Evolutionary conservation across 2,329 filamentous ascomycete species (phyloP).

Genomic region (Tricladium varicosporioides): DNA sequence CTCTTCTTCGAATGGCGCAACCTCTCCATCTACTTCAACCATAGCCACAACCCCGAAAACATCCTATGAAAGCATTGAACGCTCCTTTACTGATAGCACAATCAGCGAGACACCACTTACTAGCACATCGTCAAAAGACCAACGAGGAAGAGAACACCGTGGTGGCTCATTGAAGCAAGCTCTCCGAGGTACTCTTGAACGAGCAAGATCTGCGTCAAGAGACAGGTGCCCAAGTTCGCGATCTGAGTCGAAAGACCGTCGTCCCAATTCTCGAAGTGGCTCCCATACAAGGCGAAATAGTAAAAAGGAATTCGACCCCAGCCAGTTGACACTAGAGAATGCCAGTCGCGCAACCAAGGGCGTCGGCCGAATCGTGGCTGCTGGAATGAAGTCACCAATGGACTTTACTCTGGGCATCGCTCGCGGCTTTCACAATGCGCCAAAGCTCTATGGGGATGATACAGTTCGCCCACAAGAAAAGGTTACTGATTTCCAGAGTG

Average conservation of each 20-base stretch:
- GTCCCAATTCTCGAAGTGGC: conserved; percentile 16
- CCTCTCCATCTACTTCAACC: conserved; percentile 8
- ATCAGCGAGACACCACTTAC: conserved; percentile 20
- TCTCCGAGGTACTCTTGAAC: conserved; percentile 28
- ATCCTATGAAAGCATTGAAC: conserved; percentile 25
- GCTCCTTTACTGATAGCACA: conserved; percentile 19
- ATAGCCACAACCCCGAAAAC: conserved; percentile 20
- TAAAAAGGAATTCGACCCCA: conserved; percentile 34
- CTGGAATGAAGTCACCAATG: conserved; percentile 77
- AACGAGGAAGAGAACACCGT: conserved; percentile 3
- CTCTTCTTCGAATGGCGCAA: conserved; percentile 7
- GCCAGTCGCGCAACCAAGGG: conserved; percentile 65
- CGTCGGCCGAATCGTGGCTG: conserved; percentile 68
- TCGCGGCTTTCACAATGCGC: conserved; percentile 85
- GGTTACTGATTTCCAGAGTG: conserved; percentile 74
- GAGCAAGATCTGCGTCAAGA: conserved; percentile 22
- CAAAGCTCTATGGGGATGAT: conserved; percentile 80
- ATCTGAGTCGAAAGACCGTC: conserved; percentile 19
- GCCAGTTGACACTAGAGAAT: conserved; percentile 48
- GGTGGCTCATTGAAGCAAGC: conserved; percentile 31
- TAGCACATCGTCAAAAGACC: conserved; percentile 14
- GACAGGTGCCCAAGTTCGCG: conserved; percentile 18
- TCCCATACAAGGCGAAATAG: conserved; percentile 26
- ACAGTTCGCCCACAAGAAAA: conserved; percentile 76
- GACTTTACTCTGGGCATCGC: conserved; percentile 81